Evolutionary conservation across 441 rosid genomes (phyloP), one percentile per base, ranked within the genome.

Genomic region (Gossypium davidsonii): DNA sequence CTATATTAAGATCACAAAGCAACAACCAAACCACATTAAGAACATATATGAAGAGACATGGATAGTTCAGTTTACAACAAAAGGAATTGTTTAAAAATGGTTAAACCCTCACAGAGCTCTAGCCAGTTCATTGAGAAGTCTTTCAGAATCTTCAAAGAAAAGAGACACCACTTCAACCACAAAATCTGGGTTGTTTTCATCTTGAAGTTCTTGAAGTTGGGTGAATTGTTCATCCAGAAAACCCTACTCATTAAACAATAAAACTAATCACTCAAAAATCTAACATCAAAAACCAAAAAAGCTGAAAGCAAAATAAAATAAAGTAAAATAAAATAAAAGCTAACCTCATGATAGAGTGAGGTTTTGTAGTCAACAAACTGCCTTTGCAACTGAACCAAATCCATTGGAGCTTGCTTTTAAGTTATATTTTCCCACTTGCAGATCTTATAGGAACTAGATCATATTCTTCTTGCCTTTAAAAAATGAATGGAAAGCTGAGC

Each of bases 121-220:
- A 70, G 90, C 79, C 20, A 89, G 81, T 74, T 89, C 89, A 69
- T 81, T 79, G 18, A 89, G 85, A 64, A 83, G 90, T 79, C 89
- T 85, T 49, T 89, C 86, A 53, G 90, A 80, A 63, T 87, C 94
- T 59, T 81, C 69, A 79, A 87, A 89, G 88, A 86, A 89, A 71
- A 87, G 88, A 17, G 89, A 76, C 42, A 86, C 90, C 23, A 87
- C 91, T 82, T 89, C 94, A 42, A 75, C 87, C 17, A 87, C 91
- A 78, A 89, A 87, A 75, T 87, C 84, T 25, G 94, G 94, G 83
- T 85, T 89, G 82, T 80, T 86, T 82, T 87, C 90, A 78, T 89
- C 94, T 83, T 86, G 89, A 64, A 89, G 85, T 39, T 86, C 84
- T 70, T 79, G 89, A 66, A 89, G 90, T 57, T 87, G 89, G 46